Conservation (phyloP, 352 stramenopile genomes). For the Phytophthora crassamura region DNA sequence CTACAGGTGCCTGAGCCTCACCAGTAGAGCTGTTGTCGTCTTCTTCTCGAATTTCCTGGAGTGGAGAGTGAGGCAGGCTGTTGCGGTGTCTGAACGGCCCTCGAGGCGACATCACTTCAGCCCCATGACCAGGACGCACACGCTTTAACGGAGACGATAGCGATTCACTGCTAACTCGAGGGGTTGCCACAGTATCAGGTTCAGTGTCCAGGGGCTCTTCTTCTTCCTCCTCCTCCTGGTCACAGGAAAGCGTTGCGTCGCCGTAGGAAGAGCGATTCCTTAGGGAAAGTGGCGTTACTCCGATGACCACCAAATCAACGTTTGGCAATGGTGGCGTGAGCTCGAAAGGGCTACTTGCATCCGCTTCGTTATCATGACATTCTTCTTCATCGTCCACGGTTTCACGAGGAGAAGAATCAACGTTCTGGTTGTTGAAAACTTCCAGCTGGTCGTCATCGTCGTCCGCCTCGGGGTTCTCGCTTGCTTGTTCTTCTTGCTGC, state of each 20-base stretch:
- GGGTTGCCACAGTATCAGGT: slow-evolving; percentile 13
- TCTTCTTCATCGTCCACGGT: slow-evolving; percentile 18
- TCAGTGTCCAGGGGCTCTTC: slow-evolving; percentile 23
- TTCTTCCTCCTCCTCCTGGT: slow-evolving; percentile 16
- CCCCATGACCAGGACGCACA: slow-evolving; percentile 11
- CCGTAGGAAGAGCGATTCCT: slow-evolving; percentile 1
- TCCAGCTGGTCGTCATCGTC: slow-evolving; percentile 47
- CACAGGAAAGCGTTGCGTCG: neutral
- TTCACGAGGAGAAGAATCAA: slow-evolving; percentile 12
- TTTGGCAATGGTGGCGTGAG: neutral
- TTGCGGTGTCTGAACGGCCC: slow-evolving; percentile 1
- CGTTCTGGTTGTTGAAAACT: slow-evolving; percentile 42
- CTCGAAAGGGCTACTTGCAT: neutral
- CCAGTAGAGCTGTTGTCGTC: slow-evolving; percentile 6
- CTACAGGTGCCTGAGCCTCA: neutral
- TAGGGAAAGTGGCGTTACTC: slow-evolving; percentile 24
- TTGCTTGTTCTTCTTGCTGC: neutral
- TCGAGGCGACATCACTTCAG: slow-evolving; percentile 14
- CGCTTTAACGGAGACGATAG: slow-evolving; percentile 31
- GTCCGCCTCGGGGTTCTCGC: slow-evolving; percentile 10
- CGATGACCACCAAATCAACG: slow-evolving; percentile 31
- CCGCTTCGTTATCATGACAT: neutral
- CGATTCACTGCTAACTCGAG: neutral
- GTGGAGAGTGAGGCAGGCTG: slow-evolving; percentile 27
- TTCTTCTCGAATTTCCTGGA: slow-evolving; percentile 59